These are phyloP conservation scores for Penicillium sp. DNA, from an alignment of 2,329 filamentous ascomycete species.

Conservation along the genomic window DNA sequence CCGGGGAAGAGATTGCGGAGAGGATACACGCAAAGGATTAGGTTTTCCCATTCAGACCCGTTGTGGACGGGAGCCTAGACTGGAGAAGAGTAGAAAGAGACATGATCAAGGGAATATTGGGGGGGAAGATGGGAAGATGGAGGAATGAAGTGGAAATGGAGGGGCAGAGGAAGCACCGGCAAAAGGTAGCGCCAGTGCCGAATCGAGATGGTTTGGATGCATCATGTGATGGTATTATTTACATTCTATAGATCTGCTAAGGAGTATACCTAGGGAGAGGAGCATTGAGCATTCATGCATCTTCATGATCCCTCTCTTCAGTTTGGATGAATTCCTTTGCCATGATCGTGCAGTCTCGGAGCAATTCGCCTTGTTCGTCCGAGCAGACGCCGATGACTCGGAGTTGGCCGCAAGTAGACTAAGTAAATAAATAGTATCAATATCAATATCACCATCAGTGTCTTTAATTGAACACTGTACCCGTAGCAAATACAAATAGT, in stretches of 20 bases:
- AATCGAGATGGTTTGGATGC: too few species aligned
- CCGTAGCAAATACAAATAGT: background rate
- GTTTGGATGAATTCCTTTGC: too few species aligned
- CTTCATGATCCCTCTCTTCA: too few species aligned
- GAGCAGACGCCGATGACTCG: too few species aligned
- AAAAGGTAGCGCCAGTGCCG: background rate
- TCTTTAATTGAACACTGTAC: background rate
- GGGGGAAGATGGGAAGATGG: conserved; percentile 14
- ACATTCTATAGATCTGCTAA: background rate
- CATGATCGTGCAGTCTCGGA: too few species aligned
- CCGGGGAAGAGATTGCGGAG: conserved; percentile 14
- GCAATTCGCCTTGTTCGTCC: too few species aligned
- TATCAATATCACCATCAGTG: too few species aligned
- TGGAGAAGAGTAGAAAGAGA: conserved; percentile 30
- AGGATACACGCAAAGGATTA: conserved; percentile 17
- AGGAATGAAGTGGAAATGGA: conserved; percentile 18
- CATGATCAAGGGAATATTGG: conserved; percentile 32
- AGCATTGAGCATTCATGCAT: too few species aligned
- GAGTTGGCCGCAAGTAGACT: too few species aligned
- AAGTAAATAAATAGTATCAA: too few species aligned
- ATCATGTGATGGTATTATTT: too few species aligned
- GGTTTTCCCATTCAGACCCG: conserved; percentile 44
- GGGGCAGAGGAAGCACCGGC: conserved; percentile 27
- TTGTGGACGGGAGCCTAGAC: conserved; percentile 38
- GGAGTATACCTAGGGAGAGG: too few species aligned